Evolutionary conservation across 2,329 filamentous ascomycete genomes (phyloP), one percentile per base, ranked within the genome.

Genomic region (Aspergillus arachidicola): DNA sequence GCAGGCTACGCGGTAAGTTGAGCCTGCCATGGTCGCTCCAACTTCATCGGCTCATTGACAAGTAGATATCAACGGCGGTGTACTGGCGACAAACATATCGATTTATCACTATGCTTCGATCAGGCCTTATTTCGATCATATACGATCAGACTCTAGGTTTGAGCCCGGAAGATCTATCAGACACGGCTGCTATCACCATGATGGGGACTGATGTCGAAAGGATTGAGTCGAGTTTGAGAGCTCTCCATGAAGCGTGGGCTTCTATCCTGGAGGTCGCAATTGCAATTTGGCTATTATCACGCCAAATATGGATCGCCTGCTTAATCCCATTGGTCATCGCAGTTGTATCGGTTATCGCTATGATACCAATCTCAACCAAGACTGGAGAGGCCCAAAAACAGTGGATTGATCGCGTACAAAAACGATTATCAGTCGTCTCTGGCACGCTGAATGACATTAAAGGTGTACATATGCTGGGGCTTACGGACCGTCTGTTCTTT

Each of bases 131-230:
- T 16, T 48, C 23, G 1, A 16, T n/a, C 4, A 28, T 48, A 26
- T 48, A 48, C 12, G 11, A 48, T 16, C 21, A 48, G 6, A 48
- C 45, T 4, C 3, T 28, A 16, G 11, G 14, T 3, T 16, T 48
- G 12, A 26, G 21, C 4, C 9, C 21, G 12, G 23, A 28, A 12
- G 65, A 73, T 1, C 70, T 77, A 32, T 74, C 79, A 36, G 78
- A 79, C 6, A 73, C 72, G 6, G 74, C 76, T 0, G 75, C 80
- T 1, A 67, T 80, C 2, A 82, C 80, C 0, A 71, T 83, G 9
- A 84, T 84, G 80, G 79, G 78, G 4, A 77, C 80, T 0, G 81
- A 83, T 55, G 75, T 83, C 2, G 73, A 77, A 38, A 69, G 74
- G 19, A 73, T 79, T 5, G 65, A 67, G 0, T 57, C 60, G 9